phyloP scores from a whole-genome alignment of 768 basidiomycete genomes.

The Phaeotremella fagi region DNA sequence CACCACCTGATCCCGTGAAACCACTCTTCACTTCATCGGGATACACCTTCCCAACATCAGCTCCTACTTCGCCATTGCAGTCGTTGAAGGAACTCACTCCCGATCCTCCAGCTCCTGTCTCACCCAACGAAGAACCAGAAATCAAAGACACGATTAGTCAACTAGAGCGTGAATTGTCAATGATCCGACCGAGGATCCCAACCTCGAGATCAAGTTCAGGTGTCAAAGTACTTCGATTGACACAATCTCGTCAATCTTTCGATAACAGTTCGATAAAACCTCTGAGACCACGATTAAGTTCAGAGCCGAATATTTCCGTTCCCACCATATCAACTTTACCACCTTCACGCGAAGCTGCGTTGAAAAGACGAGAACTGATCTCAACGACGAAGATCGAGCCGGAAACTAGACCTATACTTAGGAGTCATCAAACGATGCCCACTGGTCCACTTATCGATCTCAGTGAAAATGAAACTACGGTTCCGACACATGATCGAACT shows the following conservation, averaged over 20 bases:
- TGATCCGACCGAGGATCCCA: not conserved
- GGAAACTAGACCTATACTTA: not conserved
- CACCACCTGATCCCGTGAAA: not conserved
- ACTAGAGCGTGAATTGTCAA: not conserved
- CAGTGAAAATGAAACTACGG: not conserved
- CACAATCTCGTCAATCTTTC: not conserved
- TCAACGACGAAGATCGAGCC: not conserved
- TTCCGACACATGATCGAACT: not conserved
- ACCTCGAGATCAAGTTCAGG: not conserved
- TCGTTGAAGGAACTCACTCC: not conserved
- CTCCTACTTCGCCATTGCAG: not conserved
- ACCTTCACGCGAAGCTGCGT: slow-evolving; percentile 34
- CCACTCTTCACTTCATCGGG: not conserved
- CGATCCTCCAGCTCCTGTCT: not conserved
- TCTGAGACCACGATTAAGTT: not conserved
- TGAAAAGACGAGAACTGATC: slow-evolving; percentile 25
- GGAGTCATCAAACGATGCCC: not conserved
- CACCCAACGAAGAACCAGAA: too few relatives aligned
- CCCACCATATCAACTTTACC: slow-evolving; percentile 8
- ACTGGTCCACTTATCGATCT: slow-evolving; percentile 29
- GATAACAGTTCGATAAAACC: not conserved
- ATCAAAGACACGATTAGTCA: not conserved
- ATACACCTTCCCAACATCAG: not conserved
- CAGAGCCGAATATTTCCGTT: not conserved
- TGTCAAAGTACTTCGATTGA: not conserved